Evolutionary conservation across 768 basidiomycete genomes (phyloP), one percentile per base, ranked within the genome.

Genomic region (Rossbeevera mucosa): DNA sequence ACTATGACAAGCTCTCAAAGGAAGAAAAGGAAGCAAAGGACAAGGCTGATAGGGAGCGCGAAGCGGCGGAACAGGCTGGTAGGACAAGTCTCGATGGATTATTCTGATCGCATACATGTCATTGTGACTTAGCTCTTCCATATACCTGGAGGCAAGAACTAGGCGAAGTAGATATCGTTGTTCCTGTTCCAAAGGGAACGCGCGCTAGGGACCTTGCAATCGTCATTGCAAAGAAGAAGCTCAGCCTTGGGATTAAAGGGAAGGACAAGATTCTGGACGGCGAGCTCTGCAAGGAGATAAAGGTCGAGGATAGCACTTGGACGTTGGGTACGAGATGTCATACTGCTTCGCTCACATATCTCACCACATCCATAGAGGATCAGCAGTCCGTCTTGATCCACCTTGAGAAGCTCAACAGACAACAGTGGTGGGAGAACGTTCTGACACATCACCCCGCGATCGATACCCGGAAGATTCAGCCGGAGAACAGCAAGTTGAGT

Each of bases 371-470:
- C 18, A 18, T 58, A 94, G 91, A 91, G 76, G 92, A 94, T 67
- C 84, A 86, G 58, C 74, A 85, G 53, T 72, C 73, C 7, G 73
- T 95, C 48, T 73, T 80, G 16, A 75, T 95, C 46, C 88, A 92
- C 62, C 79, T 94, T 40, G 91, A 94, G 70, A 94, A 95, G 69
- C 59, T 90, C 48, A 91, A 94, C 70, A 74, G 88, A 56, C 82
- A 89, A 68, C 82, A 89, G 53, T 98, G 96, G 96, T 99, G 96
- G 96, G 90, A 93, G 68, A 94, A 97, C 67, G 87, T 98, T 57
- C 74, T 98, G 47, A 88, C 87, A 2, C 91, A 95, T 63, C 93
- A 96, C 64, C 93, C 96, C 13, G 97, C 94, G 76, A 86, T 98
- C 76, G 90, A 98, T 64, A 96, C 94, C 9, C 88, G 79, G 50